Evolutionary conservation across 2,329 filamentous ascomycete genomes (phyloP), one percentile per base, ranked within the genome.

Genomic region (Lasiodiplodia sp.): DNA sequence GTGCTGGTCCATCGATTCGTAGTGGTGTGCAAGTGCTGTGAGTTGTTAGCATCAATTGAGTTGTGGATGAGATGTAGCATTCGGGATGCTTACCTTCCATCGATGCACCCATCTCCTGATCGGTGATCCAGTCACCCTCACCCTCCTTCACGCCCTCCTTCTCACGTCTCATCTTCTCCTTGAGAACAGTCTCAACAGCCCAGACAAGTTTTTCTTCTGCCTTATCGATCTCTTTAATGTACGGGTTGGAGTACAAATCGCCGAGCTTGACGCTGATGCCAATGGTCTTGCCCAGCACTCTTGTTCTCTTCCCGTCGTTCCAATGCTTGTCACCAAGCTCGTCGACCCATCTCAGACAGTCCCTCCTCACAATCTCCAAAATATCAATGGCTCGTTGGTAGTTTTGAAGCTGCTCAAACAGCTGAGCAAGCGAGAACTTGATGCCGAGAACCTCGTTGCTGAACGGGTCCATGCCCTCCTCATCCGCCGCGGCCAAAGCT

Each of bases 381-480:
- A 97, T 89, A 62, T 92, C 87, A 68, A 92, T 90, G 0, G 94
- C 89, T 68, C 90, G 87, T 25, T 87, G 84, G 75, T 90, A 90
- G 74, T 91, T 88, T 38, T 90, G 86, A 18, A 92, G 87, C 75
- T 91, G 90, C 79, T 97, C 93, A 71, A 97, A 85, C 85, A 97
- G 89, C 11, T 87, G 86, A 1, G 93, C 90, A 10, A 97, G 85
- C 77, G 94, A 90, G 63, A 98, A 90, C 76, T 94, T 93, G 65
- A 98, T 90, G 10, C 96, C 96, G 73, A 97, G 86, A 40, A 97
- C 90, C 78, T 97, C 94, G 73, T 97, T 92, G 4, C 92, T 94
- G 77, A 94, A 96, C 0, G 92, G 93, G 76, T 98, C 93, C 83
- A 99, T 88, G 0, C 90, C 89, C 63, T 91, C 76, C 75, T 93